These are phyloP conservation scores for Aphanomyces invadans DNA, from an alignment of 352 stramenopile species.

Conservation along the genomic window DNA sequence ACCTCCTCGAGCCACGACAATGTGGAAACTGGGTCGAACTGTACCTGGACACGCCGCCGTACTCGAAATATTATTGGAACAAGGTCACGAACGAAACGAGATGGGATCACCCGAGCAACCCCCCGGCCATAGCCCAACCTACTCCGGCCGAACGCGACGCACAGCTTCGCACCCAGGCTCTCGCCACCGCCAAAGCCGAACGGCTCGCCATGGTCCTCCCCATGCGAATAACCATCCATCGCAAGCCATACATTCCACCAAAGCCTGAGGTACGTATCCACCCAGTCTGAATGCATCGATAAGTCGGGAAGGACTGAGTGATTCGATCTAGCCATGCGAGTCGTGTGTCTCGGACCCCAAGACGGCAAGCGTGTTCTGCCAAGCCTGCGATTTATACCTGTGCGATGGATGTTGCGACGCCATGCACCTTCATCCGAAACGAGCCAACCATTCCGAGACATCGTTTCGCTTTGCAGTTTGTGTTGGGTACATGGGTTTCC, in stretches of 20 bases:
- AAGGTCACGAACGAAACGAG: constrained; percentile 43
- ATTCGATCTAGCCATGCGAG: constrained; percentile 23
- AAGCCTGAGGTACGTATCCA: background rate
- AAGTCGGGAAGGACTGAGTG: too few relatives aligned
- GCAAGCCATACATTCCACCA: background rate
- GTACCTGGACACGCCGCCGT: constrained; percentile 49
- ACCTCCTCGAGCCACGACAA: background rate
- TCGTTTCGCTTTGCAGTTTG: constrained; percentile 13
- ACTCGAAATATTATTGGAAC: constrained; percentile 62
- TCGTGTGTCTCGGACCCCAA: constrained; percentile 11
- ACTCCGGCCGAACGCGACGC: constrained; percentile 8
- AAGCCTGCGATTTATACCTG: constrained; percentile 38
- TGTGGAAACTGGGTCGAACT: constrained; percentile 50
- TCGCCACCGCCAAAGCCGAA: constrained; percentile 26
- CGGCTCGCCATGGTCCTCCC: constrained; percentile 37
- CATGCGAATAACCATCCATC: constrained; percentile 28
- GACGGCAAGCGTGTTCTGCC: constrained; percentile 33
- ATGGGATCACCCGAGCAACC: constrained; percentile 49
- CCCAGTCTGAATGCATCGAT: too few relatives aligned
- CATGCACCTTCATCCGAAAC: constrained; percentile 26
- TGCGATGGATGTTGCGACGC: constrained; percentile 45
- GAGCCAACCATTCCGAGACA: background rate
- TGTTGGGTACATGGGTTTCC: background rate
- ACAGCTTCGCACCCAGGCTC: background rate
- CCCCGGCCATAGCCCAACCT: constrained; percentile 33